These are phyloP conservation scores for Candida albicans DNA, from an alignment of 1,139 yeast genomes.

Conservation along the genomic window DNA sequence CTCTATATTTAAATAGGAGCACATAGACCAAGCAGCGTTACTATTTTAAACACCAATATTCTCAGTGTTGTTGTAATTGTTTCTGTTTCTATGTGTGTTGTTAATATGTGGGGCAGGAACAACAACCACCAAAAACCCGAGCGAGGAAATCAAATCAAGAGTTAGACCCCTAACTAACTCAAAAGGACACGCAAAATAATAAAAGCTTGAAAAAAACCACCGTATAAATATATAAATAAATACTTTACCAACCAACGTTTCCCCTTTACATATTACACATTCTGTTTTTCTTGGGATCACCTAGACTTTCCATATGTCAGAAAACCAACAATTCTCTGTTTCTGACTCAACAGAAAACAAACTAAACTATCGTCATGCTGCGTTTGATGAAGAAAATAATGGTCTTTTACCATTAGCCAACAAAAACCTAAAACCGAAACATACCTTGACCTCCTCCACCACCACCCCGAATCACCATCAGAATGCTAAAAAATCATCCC, in stretches of 20 bases:
- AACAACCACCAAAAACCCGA: too few species aligned
- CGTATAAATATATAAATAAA: neutral
- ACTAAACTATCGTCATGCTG: slow-evolving; percentile 23
- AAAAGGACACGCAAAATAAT: too few species aligned
- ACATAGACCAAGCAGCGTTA: too few species aligned
- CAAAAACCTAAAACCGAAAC: slow-evolving; percentile 22
- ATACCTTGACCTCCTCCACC: slow-evolving; percentile 4
- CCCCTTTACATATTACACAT: neutral
- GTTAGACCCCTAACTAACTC: too few species aligned
- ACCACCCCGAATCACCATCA: neutral
- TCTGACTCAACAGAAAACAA: slow-evolving; percentile 16
- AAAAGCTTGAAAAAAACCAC: too few species aligned
- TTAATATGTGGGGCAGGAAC: too few species aligned
- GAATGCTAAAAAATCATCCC: slow-evolving; percentile 1
- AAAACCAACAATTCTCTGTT: neutral
- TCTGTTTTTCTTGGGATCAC: neutral
- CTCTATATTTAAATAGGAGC: too few species aligned
- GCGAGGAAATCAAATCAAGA: too few species aligned
- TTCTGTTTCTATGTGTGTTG: too few species aligned
- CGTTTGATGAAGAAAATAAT: slow-evolving; percentile 33
- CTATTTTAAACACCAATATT: too few species aligned
- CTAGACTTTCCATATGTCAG: neutral
- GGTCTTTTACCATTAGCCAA: slow-evolving; percentile 35
- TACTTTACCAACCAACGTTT: neutral
- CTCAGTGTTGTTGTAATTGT: too few species aligned